Percentiles rank a stretch among this genome's conserved stretches.
Conservation (phyloP, 495 filamentous ascomycete species). For the Cercophora sp. region DNA sequence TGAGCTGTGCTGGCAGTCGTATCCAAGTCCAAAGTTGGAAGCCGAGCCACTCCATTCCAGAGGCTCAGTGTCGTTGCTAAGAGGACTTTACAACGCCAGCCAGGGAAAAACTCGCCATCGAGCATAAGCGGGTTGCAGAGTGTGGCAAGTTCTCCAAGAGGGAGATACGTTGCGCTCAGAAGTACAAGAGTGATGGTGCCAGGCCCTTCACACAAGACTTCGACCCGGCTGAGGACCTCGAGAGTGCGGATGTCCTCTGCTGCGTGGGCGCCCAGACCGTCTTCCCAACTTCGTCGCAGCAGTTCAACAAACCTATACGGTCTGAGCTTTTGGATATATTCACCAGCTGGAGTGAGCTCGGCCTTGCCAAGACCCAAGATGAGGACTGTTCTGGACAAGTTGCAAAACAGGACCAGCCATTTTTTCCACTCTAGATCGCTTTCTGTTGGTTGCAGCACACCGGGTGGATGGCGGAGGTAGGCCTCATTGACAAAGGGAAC, state of each 20-base stretch:
- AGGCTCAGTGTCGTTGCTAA: not conserved
- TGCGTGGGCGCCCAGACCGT: constrained; percentile 1
- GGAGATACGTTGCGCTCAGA: constrained; percentile 5
- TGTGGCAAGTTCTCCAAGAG: not conserved
- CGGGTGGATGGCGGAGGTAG: constrained; percentile 16
- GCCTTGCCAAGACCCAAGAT: constrained; percentile 19
- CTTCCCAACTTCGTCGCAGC: constrained; percentile 11
- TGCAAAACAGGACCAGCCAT: constrained; percentile 9
- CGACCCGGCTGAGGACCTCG: not conserved
- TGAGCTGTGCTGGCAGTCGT: no score
- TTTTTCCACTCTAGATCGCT: constrained; percentile 9
- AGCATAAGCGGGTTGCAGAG: constrained; percentile 1
- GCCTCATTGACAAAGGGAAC: constrained; percentile 19
- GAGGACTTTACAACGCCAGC: constrained; percentile 1
- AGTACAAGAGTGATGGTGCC: not conserved
- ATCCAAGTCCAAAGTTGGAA: not conserved
- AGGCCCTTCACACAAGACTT: not conserved
- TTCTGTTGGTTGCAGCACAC: not conserved
- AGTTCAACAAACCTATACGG: constrained; percentile 26
- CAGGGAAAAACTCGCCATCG: constrained; percentile 12
- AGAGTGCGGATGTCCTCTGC: constrained; percentile 11
- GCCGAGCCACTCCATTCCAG: constrained; percentile 4
- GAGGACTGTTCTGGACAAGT: not conserved
- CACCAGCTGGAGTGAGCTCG: constrained; percentile 3
- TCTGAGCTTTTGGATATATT: constrained; percentile 22